Evolutionary conservation across 2,329 filamentous ascomycete genomes (phyloP).

Genomic region (Ambrosiella beaveri): DNA sequence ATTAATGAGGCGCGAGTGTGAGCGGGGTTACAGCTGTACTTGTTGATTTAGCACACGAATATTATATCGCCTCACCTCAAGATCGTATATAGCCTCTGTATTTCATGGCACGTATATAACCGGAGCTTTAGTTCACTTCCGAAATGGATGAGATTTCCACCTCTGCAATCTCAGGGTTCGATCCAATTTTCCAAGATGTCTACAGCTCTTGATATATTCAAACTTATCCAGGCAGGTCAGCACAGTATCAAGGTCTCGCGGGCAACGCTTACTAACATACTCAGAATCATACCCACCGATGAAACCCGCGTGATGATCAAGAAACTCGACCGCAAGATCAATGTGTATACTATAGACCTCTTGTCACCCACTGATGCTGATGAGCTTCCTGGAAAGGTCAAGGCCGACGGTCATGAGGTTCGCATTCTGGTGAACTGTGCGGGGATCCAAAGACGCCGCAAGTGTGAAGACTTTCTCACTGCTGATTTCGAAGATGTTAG

Average conservation of each 20-base stretch:
- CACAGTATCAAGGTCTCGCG: no score
- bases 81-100: no score
- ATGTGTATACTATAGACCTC: constrained; percentile 55
- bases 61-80: no score
- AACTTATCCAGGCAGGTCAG: constrained; percentile 32
- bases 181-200: neutral
- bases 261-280: neutral
- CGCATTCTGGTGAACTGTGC: constrained; percentile 74
- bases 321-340: constrained; percentile 46
- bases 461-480: constrained; percentile 58
- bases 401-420: constrained; percentile 47
- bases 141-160: neutral
- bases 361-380: constrained; percentile 41
- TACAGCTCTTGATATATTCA: constrained; percentile 26
- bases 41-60: neutral
- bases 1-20: neutral
- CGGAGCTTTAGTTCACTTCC: neutral
- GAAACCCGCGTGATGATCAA: constrained; percentile 45
- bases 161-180: neutral
- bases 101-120: neutral
- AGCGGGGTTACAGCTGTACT: constrained; percentile 1
- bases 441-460: constrained; percentile 67
- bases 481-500: constrained; percentile 53
- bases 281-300: constrained; percentile 16
- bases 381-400: constrained; percentile 40